Percentiles rank a stretch among this genome's conserved stretches.
Conservation (phyloP, 495 filamentous ascomycete genomes). For the Tuber indicum region DNA sequence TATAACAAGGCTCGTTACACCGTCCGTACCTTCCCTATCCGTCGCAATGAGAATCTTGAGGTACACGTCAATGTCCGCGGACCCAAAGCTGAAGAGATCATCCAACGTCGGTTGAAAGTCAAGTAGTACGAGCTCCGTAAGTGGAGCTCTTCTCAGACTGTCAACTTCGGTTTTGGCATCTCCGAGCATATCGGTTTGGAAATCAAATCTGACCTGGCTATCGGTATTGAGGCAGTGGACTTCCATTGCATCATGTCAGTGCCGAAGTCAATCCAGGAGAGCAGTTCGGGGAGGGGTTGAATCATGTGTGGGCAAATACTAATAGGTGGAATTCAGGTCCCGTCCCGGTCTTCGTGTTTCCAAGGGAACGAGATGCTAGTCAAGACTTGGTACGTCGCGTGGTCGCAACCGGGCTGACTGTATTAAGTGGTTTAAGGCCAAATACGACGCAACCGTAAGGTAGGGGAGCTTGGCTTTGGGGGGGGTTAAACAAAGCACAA, state of each 20-base stretch:
- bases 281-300: background rate
- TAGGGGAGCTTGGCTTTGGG: slow-evolving; percentile 48
- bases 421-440: slow-evolving; percentile 99
- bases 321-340: slow-evolving; percentile 51
- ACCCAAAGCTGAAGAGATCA: slow-evolving; percentile 99
- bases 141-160: slow-evolving; percentile 98
- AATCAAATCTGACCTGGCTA: slow-evolving; percentile 99
- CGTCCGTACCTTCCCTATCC: slow-evolving; percentile 99
- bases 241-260: slow-evolving; percentile 99
- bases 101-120: slow-evolving; percentile 99
- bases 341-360: slow-evolving; percentile 96
- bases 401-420: slow-evolving; percentile 88
- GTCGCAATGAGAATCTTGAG: slow-evolving; percentile 99
- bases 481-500: background rate
- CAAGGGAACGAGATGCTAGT: slow-evolving; percentile 83
- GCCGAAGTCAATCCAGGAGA: slow-evolving; percentile 7
- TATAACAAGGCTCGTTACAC: slow-evolving; percentile 99
- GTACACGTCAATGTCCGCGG: slow-evolving; percentile 99
- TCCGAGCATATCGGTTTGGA: slow-evolving; percentile 99
- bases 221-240: slow-evolving; percentile 99
- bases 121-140: slow-evolving; percentile 99
- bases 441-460: slow-evolving; percentile 96
- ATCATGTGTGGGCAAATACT: slow-evolving; percentile 33
- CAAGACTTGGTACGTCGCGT: slow-evolving; percentile 77
- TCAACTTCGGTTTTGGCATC: slow-evolving; percentile 99